Evolutionary conservation across 2,329 filamentous ascomycete species (phyloP).

Genomic region (Clathrospora elynae): DNA sequence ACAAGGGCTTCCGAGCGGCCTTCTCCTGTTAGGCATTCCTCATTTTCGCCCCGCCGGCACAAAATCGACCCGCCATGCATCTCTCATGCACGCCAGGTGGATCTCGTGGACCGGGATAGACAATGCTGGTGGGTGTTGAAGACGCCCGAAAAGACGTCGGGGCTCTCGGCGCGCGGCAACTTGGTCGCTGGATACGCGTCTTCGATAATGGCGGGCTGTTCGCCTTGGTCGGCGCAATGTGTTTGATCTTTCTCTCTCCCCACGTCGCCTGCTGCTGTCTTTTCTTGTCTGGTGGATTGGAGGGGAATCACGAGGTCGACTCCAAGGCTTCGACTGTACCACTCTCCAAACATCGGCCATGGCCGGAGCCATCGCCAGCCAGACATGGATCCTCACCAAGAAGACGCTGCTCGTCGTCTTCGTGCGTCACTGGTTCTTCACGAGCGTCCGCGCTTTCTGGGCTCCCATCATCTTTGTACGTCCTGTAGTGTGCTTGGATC

Average conservation of each 20-base stretch:
- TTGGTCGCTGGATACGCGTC: constrained; percentile 13
- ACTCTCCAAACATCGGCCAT: constrained; percentile 18
- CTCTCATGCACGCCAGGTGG: constrained; percentile 11
- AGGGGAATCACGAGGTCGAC: neutral
- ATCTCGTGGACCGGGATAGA: constrained; percentile 20
- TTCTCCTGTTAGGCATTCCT: constrained; percentile 11
- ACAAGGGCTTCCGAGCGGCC: neutral
- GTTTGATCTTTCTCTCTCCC: neutral
- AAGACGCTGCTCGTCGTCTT: constrained; percentile 63
- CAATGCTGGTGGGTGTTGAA: constrained; percentile 16
- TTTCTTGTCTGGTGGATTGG: neutral
- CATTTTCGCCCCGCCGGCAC: constrained; percentile 12
- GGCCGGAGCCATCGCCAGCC: constrained; percentile 50
- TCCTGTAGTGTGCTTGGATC: neutral
- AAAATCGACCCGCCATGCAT: constrained; percentile 18
- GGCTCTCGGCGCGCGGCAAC: constrained; percentile 15
- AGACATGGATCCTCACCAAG: constrained; percentile 62
- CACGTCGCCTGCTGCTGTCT: neutral
- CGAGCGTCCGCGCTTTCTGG: constrained; percentile 60
- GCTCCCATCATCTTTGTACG: constrained; percentile 60
- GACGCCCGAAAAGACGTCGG: constrained; percentile 23
- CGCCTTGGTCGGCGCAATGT: constrained; percentile 9
- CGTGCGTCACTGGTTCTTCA: constrained; percentile 60
- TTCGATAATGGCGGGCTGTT: constrained; percentile 11
- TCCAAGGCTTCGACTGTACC: neutral